A percentile compares a stretch with the other conserved stretches of the same genome.
Evolutionary conservation across 2,329 filamentous ascomycete genomes (phyloP).

Genomic region (Cryphonectria radicalis): DNA sequence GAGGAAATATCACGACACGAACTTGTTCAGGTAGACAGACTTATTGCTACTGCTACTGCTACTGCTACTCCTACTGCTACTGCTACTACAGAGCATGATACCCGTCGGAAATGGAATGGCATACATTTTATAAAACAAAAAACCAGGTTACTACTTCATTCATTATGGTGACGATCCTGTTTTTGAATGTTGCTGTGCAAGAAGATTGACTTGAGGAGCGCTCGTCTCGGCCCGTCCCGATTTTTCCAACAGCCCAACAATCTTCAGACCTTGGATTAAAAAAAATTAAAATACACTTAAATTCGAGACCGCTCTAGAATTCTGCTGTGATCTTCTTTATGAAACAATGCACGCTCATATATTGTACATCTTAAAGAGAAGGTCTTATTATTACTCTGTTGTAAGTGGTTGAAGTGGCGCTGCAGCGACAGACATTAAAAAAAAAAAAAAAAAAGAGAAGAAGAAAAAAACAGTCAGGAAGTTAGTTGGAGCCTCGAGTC

Average conservation of each 20-base stretch:
- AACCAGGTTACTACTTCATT: too few relatives aligned
- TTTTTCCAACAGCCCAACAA: neutral
- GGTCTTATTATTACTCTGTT: neutral
- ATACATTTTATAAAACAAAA: slow-evolving; percentile 8
- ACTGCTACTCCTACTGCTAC: too few relatives aligned
- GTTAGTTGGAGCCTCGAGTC: neutral
- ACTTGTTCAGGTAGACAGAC: slow-evolving; percentile 20
- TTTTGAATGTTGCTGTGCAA: neutral
- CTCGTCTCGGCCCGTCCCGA: slow-evolving; percentile 11
- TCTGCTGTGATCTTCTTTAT: neutral
- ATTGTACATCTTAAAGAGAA: neutral
- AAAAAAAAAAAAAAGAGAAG: too few relatives aligned
- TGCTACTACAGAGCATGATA: slow-evolving; percentile 25
- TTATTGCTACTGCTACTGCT: too few relatives aligned
- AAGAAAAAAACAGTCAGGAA: neutral
- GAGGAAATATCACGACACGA: slow-evolving; percentile 12
- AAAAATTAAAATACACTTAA: neutral
- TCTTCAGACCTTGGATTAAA: neutral
- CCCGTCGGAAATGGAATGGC: slow-evolving; percentile 20
- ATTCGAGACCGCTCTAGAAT: neutral
- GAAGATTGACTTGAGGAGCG: neutral
- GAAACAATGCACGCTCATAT: neutral
- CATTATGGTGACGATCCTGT: neutral
- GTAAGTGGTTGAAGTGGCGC: neutral
- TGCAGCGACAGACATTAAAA: neutral